Conservation (phyloP, 371 early-diverging fungal species). For the Coemansia sp. region DNA sequence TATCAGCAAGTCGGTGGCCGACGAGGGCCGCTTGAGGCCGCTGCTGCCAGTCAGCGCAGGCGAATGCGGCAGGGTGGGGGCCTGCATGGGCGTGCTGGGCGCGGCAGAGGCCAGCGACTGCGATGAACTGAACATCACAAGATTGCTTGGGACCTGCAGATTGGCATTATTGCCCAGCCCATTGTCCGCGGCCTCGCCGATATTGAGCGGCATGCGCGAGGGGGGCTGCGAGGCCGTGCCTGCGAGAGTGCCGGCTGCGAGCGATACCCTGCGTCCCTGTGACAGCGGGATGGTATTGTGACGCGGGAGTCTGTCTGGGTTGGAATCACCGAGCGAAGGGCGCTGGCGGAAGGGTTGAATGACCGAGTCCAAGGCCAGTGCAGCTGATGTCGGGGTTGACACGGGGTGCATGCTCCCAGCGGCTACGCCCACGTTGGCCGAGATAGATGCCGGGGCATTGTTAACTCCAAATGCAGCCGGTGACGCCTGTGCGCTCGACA, state of each 20-base stretch:
- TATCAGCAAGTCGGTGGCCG: constrained; percentile 1
- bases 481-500: constrained; percentile 1
- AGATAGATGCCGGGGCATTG: constrained; percentile 13
- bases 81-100: neutral
- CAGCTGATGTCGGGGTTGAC: constrained; percentile 28
- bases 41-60: neutral
- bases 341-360: constrained; percentile 20
- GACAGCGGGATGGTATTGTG: constrained; percentile 35
- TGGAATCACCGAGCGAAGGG: constrained; percentile 10
- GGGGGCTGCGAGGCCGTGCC: constrained; percentile 5
- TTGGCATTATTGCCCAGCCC: constrained; percentile 8
- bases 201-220: constrained; percentile 6
- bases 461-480: constrained; percentile 11
- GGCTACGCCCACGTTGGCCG: constrained; percentile 11
- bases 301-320: constrained; percentile 8
- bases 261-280: constrained; percentile 12
- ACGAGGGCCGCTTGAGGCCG: constrained; percentile 4
- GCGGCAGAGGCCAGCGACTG: constrained; percentile 6
- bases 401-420: constrained; percentile 39
- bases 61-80: neutral
- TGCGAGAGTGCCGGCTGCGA: constrained; percentile 2
- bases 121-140: constrained; percentile 10
- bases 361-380: constrained; percentile 15
- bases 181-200: constrained; percentile 10
- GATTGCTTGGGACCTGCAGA: constrained; percentile 8